Evolutionary conservation across 257 asterid species (phyloP).

Genomic region (Scutellaria barbata): DNA sequence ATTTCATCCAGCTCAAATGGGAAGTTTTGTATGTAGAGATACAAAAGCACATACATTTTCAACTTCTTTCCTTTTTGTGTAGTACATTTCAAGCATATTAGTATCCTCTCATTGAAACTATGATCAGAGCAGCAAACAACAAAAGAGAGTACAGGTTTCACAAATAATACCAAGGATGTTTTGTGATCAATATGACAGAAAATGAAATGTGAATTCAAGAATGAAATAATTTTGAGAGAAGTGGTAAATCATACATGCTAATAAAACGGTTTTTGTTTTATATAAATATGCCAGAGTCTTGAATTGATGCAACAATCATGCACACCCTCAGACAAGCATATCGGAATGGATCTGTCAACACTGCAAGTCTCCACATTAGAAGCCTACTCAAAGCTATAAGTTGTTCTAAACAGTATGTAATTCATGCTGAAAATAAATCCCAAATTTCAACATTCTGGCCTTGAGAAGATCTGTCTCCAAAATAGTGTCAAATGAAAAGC

Average conservation of each 20-base stretch:
- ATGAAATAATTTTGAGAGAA: background rate
- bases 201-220: background rate
- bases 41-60: background rate
- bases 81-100: background rate
- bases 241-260: background rate
- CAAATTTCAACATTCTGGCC: background rate
- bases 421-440: background rate
- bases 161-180: background rate
- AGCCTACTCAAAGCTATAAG: constrained; percentile 1
- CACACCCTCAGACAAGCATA: background rate
- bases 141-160: background rate
- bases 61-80: background rate
- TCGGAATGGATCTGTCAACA: constrained; percentile 14
- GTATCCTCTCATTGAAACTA: background rate
- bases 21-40: background rate
- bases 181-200: background rate
- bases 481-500: background rate
- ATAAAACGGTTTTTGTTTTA: background rate
- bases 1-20: background rate
- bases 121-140: background rate
- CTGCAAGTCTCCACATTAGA: constrained; percentile 5
- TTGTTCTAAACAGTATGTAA: background rate
- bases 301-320: background rate
- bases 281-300: background rate
- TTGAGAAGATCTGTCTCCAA: background rate